These are phyloP conservation scores for Lactarius pseudohatsudake DNA, from an alignment of 768 basidiomycete genomes.

Conservation along the genomic window DNA sequence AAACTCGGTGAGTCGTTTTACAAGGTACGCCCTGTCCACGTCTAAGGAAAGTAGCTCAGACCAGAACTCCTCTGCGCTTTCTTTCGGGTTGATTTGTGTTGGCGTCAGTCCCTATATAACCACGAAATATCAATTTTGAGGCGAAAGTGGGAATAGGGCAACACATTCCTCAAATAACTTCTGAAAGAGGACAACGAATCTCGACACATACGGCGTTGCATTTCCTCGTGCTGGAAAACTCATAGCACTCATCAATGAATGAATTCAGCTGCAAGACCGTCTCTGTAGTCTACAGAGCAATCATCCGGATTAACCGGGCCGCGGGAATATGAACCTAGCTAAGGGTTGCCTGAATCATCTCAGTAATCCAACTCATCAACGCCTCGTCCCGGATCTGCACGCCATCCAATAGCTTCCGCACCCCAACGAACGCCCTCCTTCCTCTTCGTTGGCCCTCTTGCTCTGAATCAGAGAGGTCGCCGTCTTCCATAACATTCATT, in stretches of 20 bases:
- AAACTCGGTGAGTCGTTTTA: constrained; percentile 40
- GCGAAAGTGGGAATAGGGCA: background rate
- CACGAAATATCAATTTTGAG: constrained; percentile 1
- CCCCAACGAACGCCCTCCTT: constrained; percentile 64
- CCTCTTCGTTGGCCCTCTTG: constrained; percentile 71
- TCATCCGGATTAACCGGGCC: background rate
- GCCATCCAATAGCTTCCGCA: constrained; percentile 58
- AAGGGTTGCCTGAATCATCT: constrained; percentile 51
- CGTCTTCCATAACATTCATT: constrained; percentile 41
- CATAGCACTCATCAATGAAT: constrained; percentile 8
- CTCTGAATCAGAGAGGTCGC: constrained; percentile 41
- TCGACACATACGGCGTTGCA: constrained; percentile 42
- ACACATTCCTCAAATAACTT: constrained; percentile 48
- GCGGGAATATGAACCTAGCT: background rate
- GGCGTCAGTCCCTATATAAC: constrained; percentile 43
- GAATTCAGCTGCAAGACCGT: background rate
- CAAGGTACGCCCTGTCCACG: constrained; percentile 49
- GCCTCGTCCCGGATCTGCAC: constrained; percentile 65
- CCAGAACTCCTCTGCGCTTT: constrained; percentile 51
- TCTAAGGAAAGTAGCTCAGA: constrained; percentile 51
- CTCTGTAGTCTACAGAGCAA: background rate
- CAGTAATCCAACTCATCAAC: constrained; percentile 57
- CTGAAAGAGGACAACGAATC: constrained; percentile 46
- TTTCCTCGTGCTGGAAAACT: constrained; percentile 12
- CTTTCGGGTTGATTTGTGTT: constrained; percentile 45